Conservation (phyloP, 257 asterid species). For the Prunella vulgaris region DNA sequence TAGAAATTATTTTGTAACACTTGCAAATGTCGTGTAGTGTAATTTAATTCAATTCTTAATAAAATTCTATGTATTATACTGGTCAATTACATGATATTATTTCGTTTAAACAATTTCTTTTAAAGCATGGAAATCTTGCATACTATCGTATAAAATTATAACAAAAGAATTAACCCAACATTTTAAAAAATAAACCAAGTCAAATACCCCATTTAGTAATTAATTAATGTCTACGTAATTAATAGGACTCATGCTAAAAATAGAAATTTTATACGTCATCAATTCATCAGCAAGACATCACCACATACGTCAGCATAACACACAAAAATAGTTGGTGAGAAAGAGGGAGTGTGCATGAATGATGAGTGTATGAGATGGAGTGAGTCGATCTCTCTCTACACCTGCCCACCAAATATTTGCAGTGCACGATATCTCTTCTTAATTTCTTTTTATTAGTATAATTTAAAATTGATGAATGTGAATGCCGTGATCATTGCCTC, state of each 20-base stretch:
- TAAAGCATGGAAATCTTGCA: too few species aligned
- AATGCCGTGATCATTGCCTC: not conserved
- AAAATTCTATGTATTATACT: too few species aligned
- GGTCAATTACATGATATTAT: not conserved
- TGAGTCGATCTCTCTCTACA: not conserved
- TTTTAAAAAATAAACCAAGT: not conserved
- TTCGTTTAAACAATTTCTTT: not conserved
- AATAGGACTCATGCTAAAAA: not conserved
- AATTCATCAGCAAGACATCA: not conserved
- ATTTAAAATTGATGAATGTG: not conserved
- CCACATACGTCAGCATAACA: conserved; percentile 1
- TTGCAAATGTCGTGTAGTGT: not conserved
- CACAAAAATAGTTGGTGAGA: conserved; percentile 4
- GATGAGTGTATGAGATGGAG: not conserved
- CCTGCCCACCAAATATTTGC: not conserved
- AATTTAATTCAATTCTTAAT: too few species aligned
- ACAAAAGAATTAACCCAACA: too few species aligned
- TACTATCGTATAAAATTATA: too few species aligned
- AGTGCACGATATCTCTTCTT: not conserved
- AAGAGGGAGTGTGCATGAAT: not conserved
- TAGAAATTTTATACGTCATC: not conserved
- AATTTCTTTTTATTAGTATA: not conserved
- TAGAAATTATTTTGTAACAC: too few species aligned
- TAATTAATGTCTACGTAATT: not conserved
- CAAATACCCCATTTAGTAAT: not conserved